Evolutionary conservation across 306 rosid species (phyloP), one percentile per base, ranked within the genome.

Genomic region (Corylus americana): DNA sequence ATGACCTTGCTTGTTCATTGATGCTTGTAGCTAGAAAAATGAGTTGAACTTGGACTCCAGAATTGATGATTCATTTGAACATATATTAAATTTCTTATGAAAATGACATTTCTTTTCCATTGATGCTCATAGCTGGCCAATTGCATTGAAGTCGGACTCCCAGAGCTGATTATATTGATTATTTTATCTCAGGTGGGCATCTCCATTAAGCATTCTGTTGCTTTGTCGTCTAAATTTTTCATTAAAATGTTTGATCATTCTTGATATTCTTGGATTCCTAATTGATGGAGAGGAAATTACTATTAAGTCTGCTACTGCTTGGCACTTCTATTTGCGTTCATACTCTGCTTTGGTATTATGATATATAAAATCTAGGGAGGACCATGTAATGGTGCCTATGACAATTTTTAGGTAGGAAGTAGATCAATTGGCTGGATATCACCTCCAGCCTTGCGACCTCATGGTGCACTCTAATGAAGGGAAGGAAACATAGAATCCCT

Each of bases 81-180:
- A 18, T n/a, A 50, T 25, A 11, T 57, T 29, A 1, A 13, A 17
- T 78, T 20, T 47, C 29, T 80, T 27, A 42, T 16, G 39, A 64
- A 27, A 14, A 44, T 68, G 10, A 59, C 49, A 27, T 50, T 64
- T 25, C 54, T 45, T 59, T n/a, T 59, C 42, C 66, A 74, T 78
- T 86, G 74, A 79, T 82, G 85, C 64, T 58, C 87, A 82, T 67
- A 92, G 98, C 76, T 95, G 84, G 96, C 93, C 58, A 82, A 81
- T 50, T 95, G 98, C 81, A 83, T 95, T 89, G 98, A 95, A 85
- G 70, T 95, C 76, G 98, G 98, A 80, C 94, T 95, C 31, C 98
- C 97, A 50, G 89, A 96, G 68, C 83, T 92, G 88, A 71, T 90
- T 70, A 86, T 91, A 54, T 71, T 92, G 83, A 62, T 95, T 59